Evolutionary conservation across 768 basidiomycete genomes (phyloP).

Genomic region (Boletus patriciae): DNA sequence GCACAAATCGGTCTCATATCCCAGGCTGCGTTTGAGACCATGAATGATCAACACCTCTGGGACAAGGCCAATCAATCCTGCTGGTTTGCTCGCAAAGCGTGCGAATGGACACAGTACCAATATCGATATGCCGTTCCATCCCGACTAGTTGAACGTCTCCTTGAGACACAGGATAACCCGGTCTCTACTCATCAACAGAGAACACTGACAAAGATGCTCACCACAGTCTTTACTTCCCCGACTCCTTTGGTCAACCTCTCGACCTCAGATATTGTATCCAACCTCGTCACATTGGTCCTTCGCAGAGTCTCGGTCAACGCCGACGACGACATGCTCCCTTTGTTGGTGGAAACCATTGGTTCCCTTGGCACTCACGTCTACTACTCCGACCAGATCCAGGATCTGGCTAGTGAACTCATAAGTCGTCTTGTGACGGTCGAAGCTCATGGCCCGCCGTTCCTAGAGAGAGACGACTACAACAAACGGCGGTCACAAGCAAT

Average conservation of each 20-base stretch:
- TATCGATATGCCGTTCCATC: slow-evolving; percentile 91
- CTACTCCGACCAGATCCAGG: slow-evolving; percentile 95
- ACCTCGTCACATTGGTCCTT: slow-evolving; percentile 69
- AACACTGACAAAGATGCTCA: slow-evolving; percentile 75
- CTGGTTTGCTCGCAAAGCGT: slow-evolving; percentile 76
- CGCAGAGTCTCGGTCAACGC: slow-evolving; percentile 63
- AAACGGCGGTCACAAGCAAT: slow-evolving; percentile 62
- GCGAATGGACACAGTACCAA: slow-evolving; percentile 91
- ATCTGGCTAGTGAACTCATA: slow-evolving; percentile 82
- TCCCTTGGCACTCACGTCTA: slow-evolving; percentile 90
- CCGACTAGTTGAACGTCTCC: slow-evolving; percentile 74
- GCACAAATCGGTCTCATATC: slow-evolving; percentile 71
- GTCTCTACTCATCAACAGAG: slow-evolving; percentile 51
- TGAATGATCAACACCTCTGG: slow-evolving; percentile 69
- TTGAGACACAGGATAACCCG: slow-evolving; percentile 56
- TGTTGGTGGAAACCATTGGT: slow-evolving; percentile 72
- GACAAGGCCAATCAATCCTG: slow-evolving; percentile 64
- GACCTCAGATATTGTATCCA: slow-evolving; percentile 84
- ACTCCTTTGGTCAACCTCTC: slow-evolving; percentile 86
- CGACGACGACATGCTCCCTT: slow-evolving; percentile 62
- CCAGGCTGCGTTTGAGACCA: slow-evolving; percentile 67
- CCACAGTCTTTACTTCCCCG: slow-evolving; percentile 77
- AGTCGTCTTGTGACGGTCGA: slow-evolving; percentile 72
- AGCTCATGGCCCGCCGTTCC: slow-evolving; percentile 53
- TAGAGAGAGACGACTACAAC: slow-evolving; percentile 38